Conservation (phyloP, 345 rosid genomes). For the Raphanus raphanistrum region DNA sequence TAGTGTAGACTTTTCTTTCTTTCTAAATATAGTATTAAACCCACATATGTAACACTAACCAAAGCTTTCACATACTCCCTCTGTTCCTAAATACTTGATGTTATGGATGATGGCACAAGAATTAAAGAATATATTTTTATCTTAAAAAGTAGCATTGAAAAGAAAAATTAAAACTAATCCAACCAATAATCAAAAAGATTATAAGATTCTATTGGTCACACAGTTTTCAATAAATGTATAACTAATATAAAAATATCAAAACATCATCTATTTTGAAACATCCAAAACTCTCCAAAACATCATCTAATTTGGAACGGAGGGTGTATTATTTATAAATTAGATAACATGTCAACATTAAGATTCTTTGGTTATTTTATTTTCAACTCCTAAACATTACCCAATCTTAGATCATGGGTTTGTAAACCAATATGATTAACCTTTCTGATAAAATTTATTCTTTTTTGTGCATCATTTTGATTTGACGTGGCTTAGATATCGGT, state of each 20-base stretch:
- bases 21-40: not conserved
- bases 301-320: too few relatives aligned
- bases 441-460: not conserved
- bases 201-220: too few relatives aligned
- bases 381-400: conserved; percentile 21
- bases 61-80: not conserved
- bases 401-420: conserved; percentile 31
- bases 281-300: too few relatives aligned
- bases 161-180: too few relatives aligned
- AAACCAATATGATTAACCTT: not conserved
- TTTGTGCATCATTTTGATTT: not conserved
- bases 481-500: conserved; percentile 26
- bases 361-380: not conserved
- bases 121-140: too few relatives aligned
- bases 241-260: too few relatives aligned
- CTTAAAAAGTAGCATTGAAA: too few relatives aligned
- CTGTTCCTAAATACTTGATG: too few relatives aligned
- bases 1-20: not conserved
- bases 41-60: not conserved
- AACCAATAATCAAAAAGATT: too few relatives aligned
- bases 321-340: not conserved
- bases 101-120: too few relatives aligned
- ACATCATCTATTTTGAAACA: too few relatives aligned
- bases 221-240: too few relatives aligned
- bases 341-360: not conserved